Conservation (phyloP, 2,329 filamentous ascomycete genomes). For the Beauveria scarabaeidicola region DNA sequence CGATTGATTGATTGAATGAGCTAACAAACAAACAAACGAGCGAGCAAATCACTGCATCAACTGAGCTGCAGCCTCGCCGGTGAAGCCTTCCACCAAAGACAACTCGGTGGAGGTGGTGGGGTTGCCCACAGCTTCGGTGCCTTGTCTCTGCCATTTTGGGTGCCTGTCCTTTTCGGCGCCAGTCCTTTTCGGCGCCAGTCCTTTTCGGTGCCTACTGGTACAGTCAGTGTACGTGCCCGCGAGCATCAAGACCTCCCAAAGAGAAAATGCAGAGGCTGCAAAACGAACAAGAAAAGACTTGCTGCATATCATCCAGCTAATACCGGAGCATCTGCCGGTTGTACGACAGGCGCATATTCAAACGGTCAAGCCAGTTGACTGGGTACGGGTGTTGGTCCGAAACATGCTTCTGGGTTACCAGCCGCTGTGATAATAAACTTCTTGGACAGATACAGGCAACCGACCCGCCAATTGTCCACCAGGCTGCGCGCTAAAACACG, state of each 20-base stretch:
- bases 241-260: too few relatives aligned
- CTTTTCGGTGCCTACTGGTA: too few relatives aligned
- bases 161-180: too few relatives aligned
- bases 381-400: neutral
- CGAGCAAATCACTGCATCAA: neutral
- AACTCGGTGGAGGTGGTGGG: neutral
- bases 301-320: too few relatives aligned
- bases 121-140: neutral
- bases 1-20: too few relatives aligned
- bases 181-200: too few relatives aligned
- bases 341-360: neutral
- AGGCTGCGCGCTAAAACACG: neutral
- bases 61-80: neutral
- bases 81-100: neutral
- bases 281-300: too few relatives aligned
- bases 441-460: neutral
- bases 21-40: too few relatives aligned
- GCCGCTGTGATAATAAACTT: neutral
- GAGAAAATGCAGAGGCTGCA: too few relatives aligned
- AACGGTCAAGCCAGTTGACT: neutral
- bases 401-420: neutral
- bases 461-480: neutral
- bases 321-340: too few relatives aligned
- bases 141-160: too few relatives aligned
- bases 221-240: too few relatives aligned